Evolutionary conservation across 1,284 basidiomycete species (phyloP).

Genomic region (Ganoderma lingzhi): DNA sequence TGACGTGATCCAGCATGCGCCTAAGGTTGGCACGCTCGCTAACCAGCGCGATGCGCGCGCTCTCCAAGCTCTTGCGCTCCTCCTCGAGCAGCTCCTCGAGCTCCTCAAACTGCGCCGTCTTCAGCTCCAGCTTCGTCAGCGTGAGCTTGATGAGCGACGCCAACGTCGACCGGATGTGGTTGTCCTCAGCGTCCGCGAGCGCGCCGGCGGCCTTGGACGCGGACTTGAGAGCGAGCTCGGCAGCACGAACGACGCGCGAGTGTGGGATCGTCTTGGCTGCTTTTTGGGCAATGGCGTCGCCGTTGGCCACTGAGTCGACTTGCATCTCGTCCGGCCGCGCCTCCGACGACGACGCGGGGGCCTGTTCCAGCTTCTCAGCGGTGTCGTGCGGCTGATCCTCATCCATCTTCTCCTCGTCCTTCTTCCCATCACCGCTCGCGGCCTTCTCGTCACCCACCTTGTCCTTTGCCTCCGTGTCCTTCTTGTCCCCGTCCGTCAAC

Average conservation of each 20-base stretch:
- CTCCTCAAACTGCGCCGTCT: slow-evolving; percentile 92
- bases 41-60: slow-evolving; percentile 70
- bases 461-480: slow-evolving; percentile 46
- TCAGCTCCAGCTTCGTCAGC: slow-evolving; percentile 92
- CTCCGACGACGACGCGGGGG: slow-evolving; percentile 31
- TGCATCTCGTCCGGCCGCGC: slow-evolving; percentile 48
- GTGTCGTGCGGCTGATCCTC: slow-evolving; percentile 39
- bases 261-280: slow-evolving; percentile 61
- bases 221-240: slow-evolving; percentile 85
- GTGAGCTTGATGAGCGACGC: slow-evolving; percentile 91
- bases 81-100: slow-evolving; percentile 90
- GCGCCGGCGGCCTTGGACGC: slow-evolving; percentile 88
- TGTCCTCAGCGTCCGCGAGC: slow-evolving; percentile 88
- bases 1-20: slow-evolving; percentile 71
- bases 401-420: slow-evolving; percentile 47
- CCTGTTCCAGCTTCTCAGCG: slow-evolving; percentile 16
- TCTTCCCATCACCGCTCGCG: slow-evolving; percentile 37
- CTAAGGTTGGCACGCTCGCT: slow-evolving; percentile 71
- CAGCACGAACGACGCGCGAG: slow-evolving; percentile 82
- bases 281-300: slow-evolving; percentile 43
- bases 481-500: slow-evolving; percentile 67
- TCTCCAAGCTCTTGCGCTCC: slow-evolving; percentile 80
- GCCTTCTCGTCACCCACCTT: slow-evolving; percentile 40
- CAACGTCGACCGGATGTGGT: slow-evolving; percentile 83
- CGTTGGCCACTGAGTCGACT: slow-evolving; percentile 43